Evolutionary conservation across 2,329 filamentous ascomycete genomes (phyloP).

Genomic region (Lasiodiplodia hormozganensis): DNA sequence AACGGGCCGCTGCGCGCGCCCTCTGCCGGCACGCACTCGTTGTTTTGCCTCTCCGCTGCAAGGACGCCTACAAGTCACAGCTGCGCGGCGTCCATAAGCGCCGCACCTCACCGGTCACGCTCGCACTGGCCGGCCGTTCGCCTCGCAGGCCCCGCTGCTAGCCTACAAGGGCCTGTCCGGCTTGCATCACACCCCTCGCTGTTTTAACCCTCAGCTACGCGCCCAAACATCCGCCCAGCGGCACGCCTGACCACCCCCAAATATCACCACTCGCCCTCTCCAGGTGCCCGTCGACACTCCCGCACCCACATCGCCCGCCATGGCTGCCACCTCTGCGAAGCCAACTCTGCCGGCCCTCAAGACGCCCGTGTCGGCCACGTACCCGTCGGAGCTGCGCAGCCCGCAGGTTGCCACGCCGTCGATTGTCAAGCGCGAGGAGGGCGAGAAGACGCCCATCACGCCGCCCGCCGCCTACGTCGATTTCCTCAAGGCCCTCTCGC

Average conservation of each 20-base stretch:
- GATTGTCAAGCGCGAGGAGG: slow-evolving; percentile 69
- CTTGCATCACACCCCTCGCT: slow-evolving; percentile 37
- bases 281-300: background rate
- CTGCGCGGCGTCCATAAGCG: slow-evolving; percentile 13
- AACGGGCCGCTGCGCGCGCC: background rate
- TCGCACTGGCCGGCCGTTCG: slow-evolving; percentile 29
- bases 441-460: slow-evolving; percentile 83
- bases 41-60: background rate
- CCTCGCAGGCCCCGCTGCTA: slow-evolving; percentile 21
- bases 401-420: slow-evolving; percentile 68
- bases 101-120: slow-evolving; percentile 36
- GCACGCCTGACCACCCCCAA: slow-evolving; percentile 29
- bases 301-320: slow-evolving; percentile 34
- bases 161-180: slow-evolving; percentile 32
- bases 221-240: slow-evolving; percentile 25
- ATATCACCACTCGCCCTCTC: slow-evolving; percentile 34
- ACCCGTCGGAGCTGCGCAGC: slow-evolving; percentile 63
- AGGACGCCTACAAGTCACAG: slow-evolving; percentile 23
- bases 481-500: slow-evolving; percentile 83
- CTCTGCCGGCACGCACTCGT: background rate
- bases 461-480: slow-evolving; percentile 90
- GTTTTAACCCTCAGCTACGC: slow-evolving; percentile 29
- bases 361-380: slow-evolving; percentile 67
- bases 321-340: slow-evolving; percentile 51
- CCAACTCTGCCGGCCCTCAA: slow-evolving; percentile 51